Percentiles rank a stretch among this genome's conserved stretches.
phyloP scores from a whole-genome alignment of 345 rosid species.

The Acer campestre region DNA sequence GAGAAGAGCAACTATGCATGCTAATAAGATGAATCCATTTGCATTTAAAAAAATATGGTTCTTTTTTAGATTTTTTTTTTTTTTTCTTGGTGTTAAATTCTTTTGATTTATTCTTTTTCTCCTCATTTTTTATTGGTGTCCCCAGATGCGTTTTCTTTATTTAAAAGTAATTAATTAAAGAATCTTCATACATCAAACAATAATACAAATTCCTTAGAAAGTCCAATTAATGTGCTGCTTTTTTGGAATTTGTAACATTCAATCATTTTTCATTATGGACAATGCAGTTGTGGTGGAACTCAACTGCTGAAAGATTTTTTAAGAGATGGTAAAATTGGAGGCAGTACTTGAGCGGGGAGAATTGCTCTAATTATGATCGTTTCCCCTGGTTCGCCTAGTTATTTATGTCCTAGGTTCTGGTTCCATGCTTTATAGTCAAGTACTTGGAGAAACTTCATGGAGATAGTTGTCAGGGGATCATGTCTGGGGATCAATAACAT shows the following conservation, averaged over 20 bases:
- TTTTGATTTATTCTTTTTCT: background rate
- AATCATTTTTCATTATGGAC: background rate
- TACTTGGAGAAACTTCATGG: background rate
- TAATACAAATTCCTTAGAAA: too few relatives aligned
- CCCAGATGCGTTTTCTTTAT: background rate
- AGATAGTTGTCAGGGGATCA: background rate
- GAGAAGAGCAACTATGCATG: slow-evolving; percentile 2
- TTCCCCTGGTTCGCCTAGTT: background rate
- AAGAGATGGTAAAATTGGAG: background rate
- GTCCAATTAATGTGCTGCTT: too few relatives aligned
- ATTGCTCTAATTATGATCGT: background rate
- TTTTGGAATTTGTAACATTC: background rate
- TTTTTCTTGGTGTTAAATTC: background rate
- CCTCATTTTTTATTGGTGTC: background rate
- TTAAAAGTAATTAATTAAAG: background rate
- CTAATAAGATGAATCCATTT: background rate
- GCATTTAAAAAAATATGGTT: too few relatives aligned
- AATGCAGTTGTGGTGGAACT: background rate
- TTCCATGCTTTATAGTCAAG: background rate
- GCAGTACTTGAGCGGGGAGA: background rate
- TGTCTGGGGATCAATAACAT: background rate
- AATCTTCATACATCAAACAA: background rate
- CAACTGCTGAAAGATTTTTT: background rate
- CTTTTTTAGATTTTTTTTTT: too few relatives aligned
- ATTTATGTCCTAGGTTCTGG: background rate